phyloP scores from a whole-genome alignment of 1,284 basidiomycete species.

The Cryptococcus maquisensis region DNA sequence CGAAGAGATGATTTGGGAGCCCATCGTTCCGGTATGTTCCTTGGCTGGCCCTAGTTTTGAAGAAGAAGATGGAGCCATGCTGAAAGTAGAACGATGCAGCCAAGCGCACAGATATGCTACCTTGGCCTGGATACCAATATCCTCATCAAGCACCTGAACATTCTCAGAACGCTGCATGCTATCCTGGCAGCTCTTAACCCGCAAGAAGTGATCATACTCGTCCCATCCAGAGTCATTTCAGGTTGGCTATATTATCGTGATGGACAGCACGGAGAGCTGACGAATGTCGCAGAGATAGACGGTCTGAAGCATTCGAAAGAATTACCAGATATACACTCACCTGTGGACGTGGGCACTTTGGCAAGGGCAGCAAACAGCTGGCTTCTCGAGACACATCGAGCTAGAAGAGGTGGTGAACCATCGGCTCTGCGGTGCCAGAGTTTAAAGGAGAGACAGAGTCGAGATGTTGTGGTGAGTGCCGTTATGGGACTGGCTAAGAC shows the following conservation, averaged over 20 bases:
- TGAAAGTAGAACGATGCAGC: background rate
- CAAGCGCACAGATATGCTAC: constrained; percentile 10
- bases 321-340: constrained; percentile 6
- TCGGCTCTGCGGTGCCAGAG: constrained; percentile 17
- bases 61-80: too few species aligned
- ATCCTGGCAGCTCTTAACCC: constrained; percentile 5
- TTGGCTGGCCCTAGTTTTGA: background rate
- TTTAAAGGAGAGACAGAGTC: constrained; percentile 11
- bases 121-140: constrained; percentile 40
- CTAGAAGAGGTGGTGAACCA: constrained; percentile 9
- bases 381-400: constrained; percentile 21
- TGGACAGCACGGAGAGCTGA: background rate
- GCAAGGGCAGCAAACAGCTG: constrained; percentile 26
- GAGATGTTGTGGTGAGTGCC: constrained; percentile 2
- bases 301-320: constrained; percentile 7
- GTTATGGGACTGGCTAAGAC: background rate
- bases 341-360: constrained; percentile 17
- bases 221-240: constrained; percentile 32
- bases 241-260: constrained; percentile 15
- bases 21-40: background rate
- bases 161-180: constrained; percentile 17
- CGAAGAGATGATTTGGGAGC: constrained; percentile 6
- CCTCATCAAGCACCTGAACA: constrained; percentile 28
- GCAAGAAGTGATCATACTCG: constrained; percentile 15
- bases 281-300: constrained; percentile 15